Conservation (phyloP, 2,329 filamentous ascomycete species). For the Zasmidium angulare region DNA sequence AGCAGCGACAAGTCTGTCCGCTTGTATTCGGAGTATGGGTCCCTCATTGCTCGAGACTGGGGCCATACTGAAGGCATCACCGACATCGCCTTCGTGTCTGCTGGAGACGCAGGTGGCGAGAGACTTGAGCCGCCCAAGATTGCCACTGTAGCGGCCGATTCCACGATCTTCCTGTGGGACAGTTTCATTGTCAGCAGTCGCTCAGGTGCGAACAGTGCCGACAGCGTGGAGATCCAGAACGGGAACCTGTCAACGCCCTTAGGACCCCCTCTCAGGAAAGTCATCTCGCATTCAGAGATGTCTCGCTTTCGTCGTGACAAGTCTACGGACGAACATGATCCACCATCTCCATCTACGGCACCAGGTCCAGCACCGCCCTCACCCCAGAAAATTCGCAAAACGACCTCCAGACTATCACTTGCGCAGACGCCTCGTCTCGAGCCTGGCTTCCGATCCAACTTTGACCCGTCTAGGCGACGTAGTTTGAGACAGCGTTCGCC, state of each 20-base stretch:
- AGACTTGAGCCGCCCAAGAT: slow-evolving; percentile 25
- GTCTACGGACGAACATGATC: slow-evolving; percentile 36
- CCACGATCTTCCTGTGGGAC: slow-evolving; percentile 52
- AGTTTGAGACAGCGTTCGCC: slow-evolving; percentile 40
- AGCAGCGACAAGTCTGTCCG: slow-evolving; percentile 95
- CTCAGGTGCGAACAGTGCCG: not conserved
- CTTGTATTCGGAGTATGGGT: slow-evolving; percentile 79
- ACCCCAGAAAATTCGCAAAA: slow-evolving; percentile 54
- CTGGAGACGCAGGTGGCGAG: slow-evolving; percentile 41
- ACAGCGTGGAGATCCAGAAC: slow-evolving; percentile 6
- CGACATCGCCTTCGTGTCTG: slow-evolving; percentile 67
- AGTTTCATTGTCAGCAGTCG: slow-evolving; percentile 22
- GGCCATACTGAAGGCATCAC: slow-evolving; percentile 94
- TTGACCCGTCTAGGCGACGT: slow-evolving; percentile 23
- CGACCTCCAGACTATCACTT: slow-evolving; percentile 54
- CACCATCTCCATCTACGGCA: slow-evolving; percentile 38
- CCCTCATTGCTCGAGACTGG: slow-evolving; percentile 83
- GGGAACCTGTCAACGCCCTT: slow-evolving; percentile 43
- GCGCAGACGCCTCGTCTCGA: slow-evolving; percentile 47
- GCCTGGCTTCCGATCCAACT: slow-evolving; percentile 34
- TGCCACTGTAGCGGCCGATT: slow-evolving; percentile 51
- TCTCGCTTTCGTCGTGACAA: slow-evolving; percentile 68
- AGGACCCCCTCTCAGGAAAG: slow-evolving; percentile 75
- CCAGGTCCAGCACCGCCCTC: slow-evolving; percentile 47
- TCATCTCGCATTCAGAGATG: slow-evolving; percentile 83